Evolutionary conservation across 169 alveolate species (phyloP), one percentile per base, ranked within the genome.

Genomic region (Cryptosporidium ubiquitum): DNA sequence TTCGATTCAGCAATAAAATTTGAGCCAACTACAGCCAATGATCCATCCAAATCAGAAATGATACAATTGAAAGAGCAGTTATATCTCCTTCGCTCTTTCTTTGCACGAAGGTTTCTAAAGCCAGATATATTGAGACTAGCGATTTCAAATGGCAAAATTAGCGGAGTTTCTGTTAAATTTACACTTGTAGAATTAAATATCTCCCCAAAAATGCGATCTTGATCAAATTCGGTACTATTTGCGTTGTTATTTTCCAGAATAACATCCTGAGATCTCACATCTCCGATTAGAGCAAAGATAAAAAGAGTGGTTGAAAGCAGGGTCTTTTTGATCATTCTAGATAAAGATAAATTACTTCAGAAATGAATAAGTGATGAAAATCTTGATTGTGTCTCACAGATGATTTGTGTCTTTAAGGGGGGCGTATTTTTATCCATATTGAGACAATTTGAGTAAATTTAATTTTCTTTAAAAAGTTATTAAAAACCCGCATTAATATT

Each of bases 1-100:
- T 79, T 79, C 29, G 58, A 26, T 7, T 35, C 51, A 40, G 89
- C 6, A 14, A 79, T 61, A 20, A 9, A 60, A 23, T 5, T 3
- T 42, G 57, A 26, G 20, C 75, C 75, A 44, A 61, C 16, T 2
- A 9, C 75, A 61, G 68, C 58, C 20, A 79, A 47, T 14, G 89
- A 61, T 10, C 75, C 75, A 61, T 79, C 89, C 49, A 79, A 64
- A 42, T 79, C 89, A 40, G 89, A 61, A 20, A 79, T 39, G 14
- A 58, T 61, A 42, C 89, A 58, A 2, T 61, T 58, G 37, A 79
- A 79, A 33, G 71, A 42, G 40, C 75, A 79, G 23, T 79, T 26
- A 37, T 61, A 79, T 5, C 29, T 60, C 68, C 39, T 61, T 7
- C 23, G 51, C 14, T 35, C 51, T 5, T 61, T 79, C 69, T 37